These are phyloP conservation scores for Hortiboletus rubellus DNA, from an alignment of 1,284 basidiomycete genomes.

Conservation along the genomic window DNA sequence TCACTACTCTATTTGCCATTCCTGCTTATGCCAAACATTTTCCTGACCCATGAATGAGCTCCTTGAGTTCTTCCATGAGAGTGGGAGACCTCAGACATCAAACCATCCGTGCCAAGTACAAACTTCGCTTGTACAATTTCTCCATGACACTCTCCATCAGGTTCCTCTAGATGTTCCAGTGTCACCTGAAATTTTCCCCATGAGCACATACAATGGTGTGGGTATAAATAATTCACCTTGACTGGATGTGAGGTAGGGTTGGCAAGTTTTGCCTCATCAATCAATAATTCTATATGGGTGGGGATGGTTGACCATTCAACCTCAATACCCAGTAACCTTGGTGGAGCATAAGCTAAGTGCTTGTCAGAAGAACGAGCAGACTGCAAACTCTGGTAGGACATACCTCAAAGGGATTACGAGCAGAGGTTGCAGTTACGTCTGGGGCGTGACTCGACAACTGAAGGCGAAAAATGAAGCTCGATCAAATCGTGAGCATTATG, in stretches of 20 bases:
- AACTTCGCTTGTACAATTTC: constrained; percentile 56
- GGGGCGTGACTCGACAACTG: constrained; percentile 34
- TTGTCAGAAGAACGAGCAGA: background rate
- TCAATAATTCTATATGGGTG: constrained; percentile 34
- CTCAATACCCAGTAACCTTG: constrained; percentile 36
- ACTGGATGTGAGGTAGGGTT: constrained; percentile 38
- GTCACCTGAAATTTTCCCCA: constrained; percentile 32
- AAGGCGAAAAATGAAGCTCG: background rate
- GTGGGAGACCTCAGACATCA: background rate
- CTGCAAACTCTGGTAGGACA: background rate
- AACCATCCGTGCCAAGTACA: constrained; percentile 57
- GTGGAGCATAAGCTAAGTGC: constrained; percentile 32
- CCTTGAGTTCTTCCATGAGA: constrained; percentile 31
- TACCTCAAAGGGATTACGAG: constrained; percentile 40
- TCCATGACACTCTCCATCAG: constrained; percentile 31
- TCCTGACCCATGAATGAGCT: constrained; percentile 63
- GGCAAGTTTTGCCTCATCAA: constrained; percentile 30
- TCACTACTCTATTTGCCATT: constrained; percentile 57
- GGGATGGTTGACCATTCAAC: constrained; percentile 39
- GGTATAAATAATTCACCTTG: constrained; percentile 22
- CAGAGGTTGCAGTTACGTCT: constrained; percentile 36
- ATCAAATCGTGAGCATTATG: background rate
- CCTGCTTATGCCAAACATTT: constrained; percentile 51
- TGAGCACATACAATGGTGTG: background rate
- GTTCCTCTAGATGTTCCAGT: constrained; percentile 33